These are phyloP conservation scores for Myxozyma udenii DNA, from an alignment of 805 yeast species.

Conservation along the genomic window DNA sequence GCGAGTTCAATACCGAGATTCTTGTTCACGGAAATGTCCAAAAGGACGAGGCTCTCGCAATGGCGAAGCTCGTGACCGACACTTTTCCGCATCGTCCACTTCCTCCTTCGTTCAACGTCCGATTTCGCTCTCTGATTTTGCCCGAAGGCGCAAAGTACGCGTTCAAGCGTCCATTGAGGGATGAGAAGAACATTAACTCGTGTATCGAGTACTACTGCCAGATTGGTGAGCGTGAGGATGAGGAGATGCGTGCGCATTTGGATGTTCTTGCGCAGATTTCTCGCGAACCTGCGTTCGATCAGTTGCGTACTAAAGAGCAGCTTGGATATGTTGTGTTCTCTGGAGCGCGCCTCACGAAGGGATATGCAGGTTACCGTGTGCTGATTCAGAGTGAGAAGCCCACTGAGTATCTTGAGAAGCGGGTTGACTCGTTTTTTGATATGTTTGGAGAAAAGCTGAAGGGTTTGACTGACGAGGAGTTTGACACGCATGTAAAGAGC, in stretches of 20 bases:
- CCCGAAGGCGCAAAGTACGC: slow-evolving; percentile 37
- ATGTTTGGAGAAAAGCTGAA: slow-evolving; percentile 47
- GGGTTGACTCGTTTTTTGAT: slow-evolving; percentile 67
- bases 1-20: slow-evolving; percentile 66
- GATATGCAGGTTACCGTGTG: slow-evolving; percentile 68
- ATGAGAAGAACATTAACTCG: slow-evolving; percentile 72
- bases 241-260: slow-evolving; percentile 48
- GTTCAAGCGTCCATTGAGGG: slow-evolving; percentile 53
- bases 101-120: slow-evolving; percentile 45
- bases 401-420: slow-evolving; percentile 65
- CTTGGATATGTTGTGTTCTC: slow-evolving; percentile 91
- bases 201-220: slow-evolving; percentile 78
- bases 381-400: slow-evolving; percentile 81
- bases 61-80: slow-evolving; percentile 46
- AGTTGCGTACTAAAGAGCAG: slow-evolving; percentile 89
- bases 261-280: slow-evolving; percentile 70
- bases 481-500: slow-evolving; percentile 64
- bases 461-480: slow-evolving; percentile 60
- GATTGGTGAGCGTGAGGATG: slow-evolving; percentile 52
- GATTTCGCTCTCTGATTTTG: slow-evolving; percentile 42
- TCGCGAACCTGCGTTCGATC: slow-evolving; percentile 85
- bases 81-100: slow-evolving; percentile 43
- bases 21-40: slow-evolving; percentile 72
- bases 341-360: slow-evolving; percentile 63
- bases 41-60: slow-evolving; percentile 51